phyloP scores from a whole-genome alignment of 306 rosid genomes.

The Cucumis melo region DNA sequence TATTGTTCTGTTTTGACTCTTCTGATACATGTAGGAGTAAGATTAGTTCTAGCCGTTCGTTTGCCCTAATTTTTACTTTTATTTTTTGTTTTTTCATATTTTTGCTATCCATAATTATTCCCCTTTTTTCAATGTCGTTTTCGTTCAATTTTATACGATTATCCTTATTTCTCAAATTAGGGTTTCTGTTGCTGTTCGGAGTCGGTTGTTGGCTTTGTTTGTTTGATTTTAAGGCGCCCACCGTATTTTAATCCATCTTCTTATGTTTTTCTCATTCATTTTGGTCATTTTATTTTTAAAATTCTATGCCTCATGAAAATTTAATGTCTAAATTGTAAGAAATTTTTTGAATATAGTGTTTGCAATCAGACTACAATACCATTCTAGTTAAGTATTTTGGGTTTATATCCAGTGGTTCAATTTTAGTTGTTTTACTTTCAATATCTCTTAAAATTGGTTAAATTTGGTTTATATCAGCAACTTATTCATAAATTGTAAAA shows the following conservation, averaged over 20 bases:
- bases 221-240: not conserved
- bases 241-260: not conserved
- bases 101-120: too few species aligned
- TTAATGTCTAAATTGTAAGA: too few species aligned
- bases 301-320: not conserved
- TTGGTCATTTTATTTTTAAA: not conserved
- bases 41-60: not conserved
- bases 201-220: not conserved
- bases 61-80: not conserved
- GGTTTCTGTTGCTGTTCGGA: not conserved
- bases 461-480: too few species aligned
- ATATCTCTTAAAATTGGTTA: too few species aligned
- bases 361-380: too few species aligned
- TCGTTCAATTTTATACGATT: not conserved
- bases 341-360: too few species aligned
- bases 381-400: too few species aligned
- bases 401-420: too few species aligned
- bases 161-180: not conserved
- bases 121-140: not conserved
- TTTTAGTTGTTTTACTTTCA: too few species aligned
- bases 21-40: not conserved
- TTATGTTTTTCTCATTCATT: not conserved
- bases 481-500: too few species aligned
- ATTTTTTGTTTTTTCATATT: too few species aligned
- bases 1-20: not conserved